Base-by-base conservation (phyloP, 164 flowering plant genomes). In the Aristolochia californica region DNA sequence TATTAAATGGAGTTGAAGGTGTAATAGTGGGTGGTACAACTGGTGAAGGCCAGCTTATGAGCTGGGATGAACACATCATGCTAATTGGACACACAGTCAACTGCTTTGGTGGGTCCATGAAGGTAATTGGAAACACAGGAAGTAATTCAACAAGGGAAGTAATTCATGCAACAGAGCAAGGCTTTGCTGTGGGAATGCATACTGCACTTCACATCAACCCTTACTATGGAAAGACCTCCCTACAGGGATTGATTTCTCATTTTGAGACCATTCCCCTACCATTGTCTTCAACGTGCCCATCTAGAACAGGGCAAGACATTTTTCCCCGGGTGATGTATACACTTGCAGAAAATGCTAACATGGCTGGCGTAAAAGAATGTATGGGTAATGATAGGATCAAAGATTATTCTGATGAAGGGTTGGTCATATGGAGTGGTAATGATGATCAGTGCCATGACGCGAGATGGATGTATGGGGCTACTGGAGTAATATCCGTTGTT, bases 31-130 rank as follows among this genome's bases (percentile, higher is more conserved):
- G 95, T 51, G 97, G 97, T 28, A 85, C 95, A 24, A 87, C 97
- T 18, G 97, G 97, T 57, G 97, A 90, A 68, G 97, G 97, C 49
- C 94, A 90, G 44, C 68, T 90, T 47, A 90, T 90, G 97, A 85
- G 87, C 68, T 90, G 95, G 97, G 97, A 87, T 58, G 95, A 90
- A 66, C 95, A 87, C 66, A 85, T 90, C 48, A 90, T 87, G 95
- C 95, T 87, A 17, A 90, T 90, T 53, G 97, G 87, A 48, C 97
- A 85, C 73, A 87, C 95, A 4, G 87, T 88, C 14, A 86, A 84
- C 67, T 87, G 86, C 69, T 90, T 85, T 64, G 95, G 97, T 21
- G 81, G 77, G 28, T 73, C 80, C n/a, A 68, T 90, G 53, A 87
- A 90, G 59, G 97, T 90, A 28, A 85, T 90, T 66, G 97, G 97